A percentile compares a stretch with the other conserved stretches of the same genome.
These are phyloP conservation scores for slime mould (Dictyostelium discoideum) DNA, from an alignment of 78 protist genomes.

Conservation along the genomic window DNA sequence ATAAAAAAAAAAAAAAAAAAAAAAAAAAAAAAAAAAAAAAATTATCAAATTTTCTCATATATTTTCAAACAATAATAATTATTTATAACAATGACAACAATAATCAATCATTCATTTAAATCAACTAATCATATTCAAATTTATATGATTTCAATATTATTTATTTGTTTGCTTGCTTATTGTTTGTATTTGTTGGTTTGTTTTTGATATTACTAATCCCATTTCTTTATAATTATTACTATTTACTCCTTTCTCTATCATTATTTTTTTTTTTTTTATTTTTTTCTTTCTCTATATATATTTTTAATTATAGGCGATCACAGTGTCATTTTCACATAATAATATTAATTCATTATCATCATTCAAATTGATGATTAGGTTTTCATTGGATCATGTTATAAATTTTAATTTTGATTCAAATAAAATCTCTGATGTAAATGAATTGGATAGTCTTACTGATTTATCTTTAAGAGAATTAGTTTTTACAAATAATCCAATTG, in stretches of 20 bases:
- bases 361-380: conserved; percentile 24
- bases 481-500: conserved; percentile 49
- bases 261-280: background rate
- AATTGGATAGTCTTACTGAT: conserved; percentile 37
- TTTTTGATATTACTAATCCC: conserved; percentile 7
- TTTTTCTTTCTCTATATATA: background rate
- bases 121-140: background rate
- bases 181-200: background rate
- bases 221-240: background rate
- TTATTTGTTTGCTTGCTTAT: background rate
- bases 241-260: background rate
- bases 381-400: conserved; percentile 37
- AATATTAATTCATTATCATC: conserved; percentile 33
- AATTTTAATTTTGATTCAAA: conserved; percentile 56
- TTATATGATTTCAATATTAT: background rate
- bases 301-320: conserved; percentile 37
- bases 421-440: background rate
- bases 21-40: too few relatives aligned
- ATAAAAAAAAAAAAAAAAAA: too few relatives aligned
- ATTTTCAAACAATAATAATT: background rate
- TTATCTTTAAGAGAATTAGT: conserved; percentile 51
- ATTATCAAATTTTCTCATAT: too few relatives aligned
- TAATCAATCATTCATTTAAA: background rate
- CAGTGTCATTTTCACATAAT: conserved; percentile 60
- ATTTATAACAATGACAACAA: background rate